Evolutionary conservation across 495 filamentous ascomycete genomes (phyloP).

Genomic region (Viridothelium virens): DNA sequence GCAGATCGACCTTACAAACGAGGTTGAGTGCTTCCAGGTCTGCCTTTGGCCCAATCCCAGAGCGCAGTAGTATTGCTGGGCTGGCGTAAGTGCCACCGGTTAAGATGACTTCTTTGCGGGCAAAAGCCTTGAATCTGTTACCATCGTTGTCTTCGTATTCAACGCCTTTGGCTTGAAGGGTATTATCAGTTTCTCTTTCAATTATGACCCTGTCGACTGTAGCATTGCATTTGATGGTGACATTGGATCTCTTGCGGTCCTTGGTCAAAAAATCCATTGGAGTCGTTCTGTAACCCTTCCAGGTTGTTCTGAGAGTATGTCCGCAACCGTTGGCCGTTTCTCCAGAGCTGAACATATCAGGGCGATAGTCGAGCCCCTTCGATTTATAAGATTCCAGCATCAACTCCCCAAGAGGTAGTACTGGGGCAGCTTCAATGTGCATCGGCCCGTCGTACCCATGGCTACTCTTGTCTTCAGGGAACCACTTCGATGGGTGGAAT

Average conservation of each 20-base stretch:
- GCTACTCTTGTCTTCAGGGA: slow-evolving; percentile 13
- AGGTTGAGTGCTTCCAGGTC: slow-evolving; percentile 22
- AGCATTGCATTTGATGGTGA: slow-evolving; percentile 16
- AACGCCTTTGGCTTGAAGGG: slow-evolving; percentile 16
- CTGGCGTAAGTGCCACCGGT: slow-evolving; percentile 19
- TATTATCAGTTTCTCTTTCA: slow-evolving; percentile 12
- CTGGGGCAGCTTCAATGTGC: slow-evolving; percentile 43
- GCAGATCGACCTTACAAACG: slow-evolving; percentile 15
- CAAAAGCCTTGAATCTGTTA: slow-evolving; percentile 11
- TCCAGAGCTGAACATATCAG: slow-evolving; percentile 48
- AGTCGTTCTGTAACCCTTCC: slow-evolving; percentile 43
- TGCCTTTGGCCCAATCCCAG: slow-evolving; percentile 19
- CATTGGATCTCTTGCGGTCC: slow-evolving; percentile 14
- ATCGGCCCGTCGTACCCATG: slow-evolving; percentile 41
- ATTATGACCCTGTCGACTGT: slow-evolving; percentile 22
- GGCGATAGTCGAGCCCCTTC: slow-evolving; percentile 39
- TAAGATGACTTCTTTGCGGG: slow-evolving; percentile 20
- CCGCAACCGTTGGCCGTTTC: slow-evolving; percentile 45
- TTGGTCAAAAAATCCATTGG: slow-evolving; percentile 43
- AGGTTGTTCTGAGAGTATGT: slow-evolving; percentile 44
- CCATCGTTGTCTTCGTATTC: slow-evolving; percentile 18
- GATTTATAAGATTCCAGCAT: slow-evolving; percentile 44
- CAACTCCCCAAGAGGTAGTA: slow-evolving; percentile 43
- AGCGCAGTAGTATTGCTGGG: slow-evolving; percentile 18
- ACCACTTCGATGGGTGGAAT: slow-evolving; percentile 35